Percentiles rank a stretch among this genome's conserved stretches.
These are phyloP conservation scores for Rhodotorula toruloides DNA, from an alignment of 768 basidiomycete species.

Conservation along the genomic window DNA sequence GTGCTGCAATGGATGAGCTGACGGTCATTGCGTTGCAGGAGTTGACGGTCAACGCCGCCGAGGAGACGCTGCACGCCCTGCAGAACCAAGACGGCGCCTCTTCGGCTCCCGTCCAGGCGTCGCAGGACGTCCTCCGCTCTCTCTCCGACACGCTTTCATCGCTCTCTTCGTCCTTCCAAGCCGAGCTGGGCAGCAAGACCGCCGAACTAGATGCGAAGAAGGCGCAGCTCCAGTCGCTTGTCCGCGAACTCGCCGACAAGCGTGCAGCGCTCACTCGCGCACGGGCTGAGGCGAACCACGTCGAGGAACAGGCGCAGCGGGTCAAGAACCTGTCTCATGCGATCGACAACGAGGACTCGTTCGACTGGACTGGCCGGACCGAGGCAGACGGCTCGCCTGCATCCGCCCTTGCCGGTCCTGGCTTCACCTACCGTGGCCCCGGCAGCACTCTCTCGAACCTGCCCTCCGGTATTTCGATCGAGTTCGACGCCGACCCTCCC, in stretches of 20 bases:
- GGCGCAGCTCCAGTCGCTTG: constrained; percentile 78
- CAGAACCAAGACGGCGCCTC: background rate
- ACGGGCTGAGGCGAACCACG: constrained; percentile 66
- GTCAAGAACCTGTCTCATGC: constrained; percentile 79
- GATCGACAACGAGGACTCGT: constrained; percentile 66
- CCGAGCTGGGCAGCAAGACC: constrained; percentile 79
- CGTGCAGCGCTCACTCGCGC: constrained; percentile 69
- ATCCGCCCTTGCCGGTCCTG: constrained; percentile 42
- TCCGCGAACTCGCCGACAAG: constrained; percentile 82
- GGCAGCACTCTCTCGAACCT: constrained; percentile 64
- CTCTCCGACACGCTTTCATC: constrained; percentile 78
- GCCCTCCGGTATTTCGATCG: constrained; percentile 60
- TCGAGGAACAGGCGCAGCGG: constrained; percentile 74
- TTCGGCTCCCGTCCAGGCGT: constrained; percentile 63
- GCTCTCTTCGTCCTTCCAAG: constrained; percentile 69
- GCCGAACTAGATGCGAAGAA: constrained; percentile 81
- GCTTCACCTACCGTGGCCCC: constrained; percentile 67
- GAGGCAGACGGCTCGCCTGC: constrained; percentile 50
- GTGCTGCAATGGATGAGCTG: constrained; percentile 32
- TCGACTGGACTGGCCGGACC: constrained; percentile 82
- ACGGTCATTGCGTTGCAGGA: constrained; percentile 56
- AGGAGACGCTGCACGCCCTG: constrained; percentile 51
- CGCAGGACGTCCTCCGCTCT: constrained; percentile 78
- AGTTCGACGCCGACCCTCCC: constrained; percentile 67
- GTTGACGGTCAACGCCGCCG: constrained; percentile 64